Base-by-base conservation (phyloP, 495 filamentous ascomycete species). In the Massariosphaeria phaeospora region DNA sequence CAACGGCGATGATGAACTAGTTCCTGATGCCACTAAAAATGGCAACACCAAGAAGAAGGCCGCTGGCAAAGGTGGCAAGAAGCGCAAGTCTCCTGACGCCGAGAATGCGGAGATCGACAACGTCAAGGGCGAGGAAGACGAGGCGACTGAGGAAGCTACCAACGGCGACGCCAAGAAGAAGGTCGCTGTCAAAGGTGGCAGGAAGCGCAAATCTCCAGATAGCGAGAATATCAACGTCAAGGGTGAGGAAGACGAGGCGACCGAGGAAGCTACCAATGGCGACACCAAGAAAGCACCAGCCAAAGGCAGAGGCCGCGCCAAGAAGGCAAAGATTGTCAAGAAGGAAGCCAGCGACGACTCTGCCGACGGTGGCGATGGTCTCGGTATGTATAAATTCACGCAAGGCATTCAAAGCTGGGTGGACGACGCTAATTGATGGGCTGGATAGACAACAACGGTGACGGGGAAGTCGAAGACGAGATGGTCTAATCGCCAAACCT, bases 241-340 rank as follows among this genome's bases (percentile, higher is more conserved):
- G 21, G 24, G 29, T 9, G 31, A 47, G 23, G 15, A 24, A 8
- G 21, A 39, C 48, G 33, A 39, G 31, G 33, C n/a, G 17, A 21
- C 29, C n/a, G 33, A 29, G 23, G 34, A 15, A 2, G 23, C 20
- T 18, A 25, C 11, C 7, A 36, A 45, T 30, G 33, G 15, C 2
- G 20, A 21, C 1, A 18, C 12, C 40, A 44, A 44, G 39, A 45
- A 53, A 29, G 11, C 31, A 2, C 4, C 42, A 3, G 41, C 23
- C 8, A 29, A 55, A 31, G 43, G 48, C 25, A 41, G 48, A 30
- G 43, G 43, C 3, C 48, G 38, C 34, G 35, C 12, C 24, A 41
- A 40, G 23, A 42, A 52, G 30, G 20, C 5, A 10, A 18, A 45
- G 15, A 18, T 17, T 45, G 41, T 21, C 31, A 34, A 49, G 18